Evolutionary conservation across 805 yeast genomes (phyloP), one percentile per base, ranked within the genome.

Genomic region (Hanseniaspora hatyaiensis): DNA sequence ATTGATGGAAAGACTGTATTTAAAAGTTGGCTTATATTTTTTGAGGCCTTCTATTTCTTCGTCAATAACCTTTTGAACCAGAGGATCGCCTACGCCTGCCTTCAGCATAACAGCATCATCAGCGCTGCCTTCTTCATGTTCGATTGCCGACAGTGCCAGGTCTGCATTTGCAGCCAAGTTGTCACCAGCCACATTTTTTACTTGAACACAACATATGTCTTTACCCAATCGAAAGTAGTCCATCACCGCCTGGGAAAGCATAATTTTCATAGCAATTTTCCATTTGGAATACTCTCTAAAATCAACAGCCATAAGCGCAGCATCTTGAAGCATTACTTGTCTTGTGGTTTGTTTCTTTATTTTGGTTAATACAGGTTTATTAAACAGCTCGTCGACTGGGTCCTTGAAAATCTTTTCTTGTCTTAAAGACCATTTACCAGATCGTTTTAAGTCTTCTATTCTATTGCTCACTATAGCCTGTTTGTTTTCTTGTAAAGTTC

Each of bases 381-480:
- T 47, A 26, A 47, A 47, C n/a, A 47, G 4, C 13, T 47, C 40
- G 2, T 20, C 34, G 1, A 47, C 30, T 0, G 97, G 96, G 53
- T 85, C 94, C 11, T 70, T 58, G 56, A 71, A 80, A 52, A 74
- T 72, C 45, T 73, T 68, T 0, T 94, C 95, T 60, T 92, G 98
- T 46, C 94, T 71, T 46, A 92, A 67, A 19, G 95, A 80, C 97
- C 98, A 92, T 56, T 83, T 78, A 2, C 84, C 82, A 50, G 81
- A 80, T 40, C 94, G 70, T 60, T 86, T 85, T 52, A 92, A 69
- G 60, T 89, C 97, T 58, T 89, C 97, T 40, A 92, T 88, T 52
- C 97, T 71, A 1, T 94, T 82, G 56, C 86, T 82, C 16, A 86
- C 77, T 9, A 87, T 96, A 0, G 94, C 84, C 2, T 89, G 78